A percentile compares a stretch with the other conserved stretches of the same genome.
Evolutionary conservation across 345 rosid genomes (phyloP).

Genomic region (Melaleuca quinquenervia): DNA sequence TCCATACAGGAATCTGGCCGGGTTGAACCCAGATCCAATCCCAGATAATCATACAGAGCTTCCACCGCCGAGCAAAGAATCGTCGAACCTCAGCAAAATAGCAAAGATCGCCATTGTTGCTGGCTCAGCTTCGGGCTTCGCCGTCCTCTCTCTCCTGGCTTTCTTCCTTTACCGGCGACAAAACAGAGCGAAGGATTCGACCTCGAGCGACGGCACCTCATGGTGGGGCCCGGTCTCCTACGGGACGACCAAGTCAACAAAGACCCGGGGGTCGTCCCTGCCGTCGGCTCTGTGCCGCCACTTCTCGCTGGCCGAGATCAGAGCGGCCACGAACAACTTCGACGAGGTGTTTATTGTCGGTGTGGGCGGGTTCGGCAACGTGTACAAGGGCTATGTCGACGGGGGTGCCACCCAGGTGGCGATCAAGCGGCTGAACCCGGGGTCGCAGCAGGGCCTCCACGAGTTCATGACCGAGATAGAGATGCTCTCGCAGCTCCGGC

Average conservation of each 20-base stretch:
- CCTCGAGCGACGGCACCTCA: conserved; percentile 1
- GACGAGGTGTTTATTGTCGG: conserved; percentile 28
- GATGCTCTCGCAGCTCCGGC: conserved; percentile 42
- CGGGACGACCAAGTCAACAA: conserved; percentile 9
- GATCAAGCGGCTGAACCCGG: conserved; percentile 33
- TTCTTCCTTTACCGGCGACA: neutral
- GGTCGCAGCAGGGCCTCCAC: conserved; percentile 38
- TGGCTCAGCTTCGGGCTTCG: neutral
- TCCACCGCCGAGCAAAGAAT: neutral
- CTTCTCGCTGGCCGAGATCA: conserved; percentile 35
- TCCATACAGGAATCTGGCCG: conserved; percentile 1
- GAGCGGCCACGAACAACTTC: conserved; percentile 33
- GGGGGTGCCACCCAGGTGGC: conserved; percentile 35
- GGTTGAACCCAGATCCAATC: conserved; percentile 9
- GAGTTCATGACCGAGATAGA: conserved; percentile 45
- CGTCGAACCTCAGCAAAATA: neutral
- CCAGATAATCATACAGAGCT: neutral
- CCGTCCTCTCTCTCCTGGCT: neutral
- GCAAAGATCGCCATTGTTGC: neutral
- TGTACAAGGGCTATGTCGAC: conserved; percentile 34
- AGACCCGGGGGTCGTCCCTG: conserved; percentile 13
- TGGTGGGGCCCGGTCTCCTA: neutral
- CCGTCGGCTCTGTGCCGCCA: conserved; percentile 22
- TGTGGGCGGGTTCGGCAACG: conserved; percentile 40
- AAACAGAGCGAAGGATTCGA: neutral